Evolutionary conservation across 345 rosid species (phyloP).

Genomic region (Heritiera fomes): DNA sequence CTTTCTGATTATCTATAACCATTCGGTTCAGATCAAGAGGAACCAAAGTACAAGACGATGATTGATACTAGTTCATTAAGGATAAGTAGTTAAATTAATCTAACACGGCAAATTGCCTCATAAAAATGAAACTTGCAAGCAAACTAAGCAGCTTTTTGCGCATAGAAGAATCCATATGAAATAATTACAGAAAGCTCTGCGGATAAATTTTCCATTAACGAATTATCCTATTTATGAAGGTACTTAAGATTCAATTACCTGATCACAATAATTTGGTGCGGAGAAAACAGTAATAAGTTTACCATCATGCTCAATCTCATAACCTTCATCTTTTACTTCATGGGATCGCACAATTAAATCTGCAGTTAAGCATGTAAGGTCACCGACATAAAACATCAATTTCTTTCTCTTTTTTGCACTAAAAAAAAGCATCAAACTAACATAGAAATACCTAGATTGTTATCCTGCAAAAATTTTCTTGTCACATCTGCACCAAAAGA

Average conservation of each 20-base stretch:
- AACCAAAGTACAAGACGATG: not conserved
- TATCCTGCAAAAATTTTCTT: slow-evolving; percentile 75
- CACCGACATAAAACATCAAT: not conserved
- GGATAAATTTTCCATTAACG: not conserved
- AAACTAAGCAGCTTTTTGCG: not conserved
- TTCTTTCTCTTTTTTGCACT: not conserved
- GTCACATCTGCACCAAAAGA: slow-evolving; percentile 96
- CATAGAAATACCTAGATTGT: slow-evolving; percentile 68
- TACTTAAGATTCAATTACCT: slow-evolving; percentile 48
- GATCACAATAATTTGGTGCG: slow-evolving; percentile 99
- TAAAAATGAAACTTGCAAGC: not conserved
- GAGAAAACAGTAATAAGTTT: slow-evolving; percentile 96
- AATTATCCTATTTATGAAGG: not conserved
- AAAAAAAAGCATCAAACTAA: not conserved
- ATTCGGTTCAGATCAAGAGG: not conserved
- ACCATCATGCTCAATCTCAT: slow-evolving; percentile 96
- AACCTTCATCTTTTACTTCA: slow-evolving; percentile 97
- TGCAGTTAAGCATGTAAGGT: slow-evolving; percentile 34
- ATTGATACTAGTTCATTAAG: not conserved
- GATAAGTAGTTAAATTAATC: not conserved
- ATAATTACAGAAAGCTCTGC: not conserved
- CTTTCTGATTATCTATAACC: not conserved
- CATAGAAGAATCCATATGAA: not conserved
- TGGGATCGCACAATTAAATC: slow-evolving; percentile 91
- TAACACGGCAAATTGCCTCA: not conserved